These are phyloP conservation scores for Pythium oligandrum DNA, from an alignment of 352 stramenopile species.

Conservation along the genomic window DNA sequence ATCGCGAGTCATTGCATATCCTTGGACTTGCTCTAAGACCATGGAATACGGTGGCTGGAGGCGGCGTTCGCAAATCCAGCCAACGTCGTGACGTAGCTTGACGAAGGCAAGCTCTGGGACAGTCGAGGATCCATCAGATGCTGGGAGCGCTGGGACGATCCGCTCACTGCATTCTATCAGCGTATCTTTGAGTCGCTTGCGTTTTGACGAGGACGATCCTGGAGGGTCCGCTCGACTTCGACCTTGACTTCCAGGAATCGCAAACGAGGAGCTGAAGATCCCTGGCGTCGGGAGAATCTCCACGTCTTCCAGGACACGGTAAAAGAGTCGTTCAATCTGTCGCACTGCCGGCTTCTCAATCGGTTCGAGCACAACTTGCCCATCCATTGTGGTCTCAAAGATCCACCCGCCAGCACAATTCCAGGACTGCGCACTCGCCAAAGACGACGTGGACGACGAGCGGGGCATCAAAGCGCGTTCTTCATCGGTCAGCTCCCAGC, in stretches of 20 bases:
- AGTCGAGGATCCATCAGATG: conserved; percentile 6
- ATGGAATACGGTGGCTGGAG: conserved; percentile 39
- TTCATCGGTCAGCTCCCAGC: conserved; percentile 18
- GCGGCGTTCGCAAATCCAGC: conserved; percentile 73
- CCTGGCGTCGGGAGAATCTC: conserved; percentile 58
- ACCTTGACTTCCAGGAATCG: not conserved
- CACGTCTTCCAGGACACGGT: conserved; percentile 64
- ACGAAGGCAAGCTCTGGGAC: conserved; percentile 46
- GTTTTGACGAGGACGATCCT: conserved; percentile 22
- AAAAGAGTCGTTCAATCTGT: conserved; percentile 77
- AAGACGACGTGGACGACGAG: conserved; percentile 15
- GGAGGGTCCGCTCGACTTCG: conserved; percentile 6
- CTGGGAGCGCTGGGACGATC: conserved; percentile 34
- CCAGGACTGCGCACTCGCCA: conserved; percentile 10
- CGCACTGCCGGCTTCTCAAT: conserved; percentile 53
- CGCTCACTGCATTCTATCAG: conserved; percentile 78
- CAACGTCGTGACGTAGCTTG: conserved; percentile 76
- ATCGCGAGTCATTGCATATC: conserved; percentile 60
- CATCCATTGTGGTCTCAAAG: conserved; percentile 84
- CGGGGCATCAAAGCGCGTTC: conserved; percentile 19
- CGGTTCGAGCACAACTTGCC: conserved; percentile 67
- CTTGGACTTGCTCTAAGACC: conserved; percentile 65
- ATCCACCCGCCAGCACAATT: conserved; percentile 74
- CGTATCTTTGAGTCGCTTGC: conserved; percentile 64
- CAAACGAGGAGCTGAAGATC: conserved; percentile 13